Evolutionary conservation across 225 moss, liverwort and hornwort genomes (phyloP).

Genomic region (Thuidium tamariscinum): DNA sequence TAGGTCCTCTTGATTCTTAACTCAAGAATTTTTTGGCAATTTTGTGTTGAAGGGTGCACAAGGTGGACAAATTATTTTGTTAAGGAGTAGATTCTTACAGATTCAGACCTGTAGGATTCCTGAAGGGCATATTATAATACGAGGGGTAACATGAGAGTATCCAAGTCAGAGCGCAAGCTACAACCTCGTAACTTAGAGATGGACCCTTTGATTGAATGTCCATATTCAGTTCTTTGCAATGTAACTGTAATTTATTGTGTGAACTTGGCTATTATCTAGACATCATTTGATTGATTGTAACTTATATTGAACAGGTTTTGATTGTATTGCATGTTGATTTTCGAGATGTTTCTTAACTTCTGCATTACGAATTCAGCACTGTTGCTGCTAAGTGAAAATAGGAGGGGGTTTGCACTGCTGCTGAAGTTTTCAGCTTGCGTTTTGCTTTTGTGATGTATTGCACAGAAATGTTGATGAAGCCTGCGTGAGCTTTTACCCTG

Average conservation of each 20-base stretch:
- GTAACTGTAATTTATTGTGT: not conserved
- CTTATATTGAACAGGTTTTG: not conserved
- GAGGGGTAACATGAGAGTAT: not conserved
- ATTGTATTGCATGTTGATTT: not conserved
- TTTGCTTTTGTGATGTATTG: not conserved
- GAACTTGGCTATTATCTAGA: not conserved
- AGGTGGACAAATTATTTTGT: not conserved
- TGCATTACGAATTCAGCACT: not conserved
- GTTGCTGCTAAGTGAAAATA: not conserved
- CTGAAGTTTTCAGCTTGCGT: not conserved
- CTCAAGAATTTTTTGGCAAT: not conserved
- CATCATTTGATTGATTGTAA: not conserved
- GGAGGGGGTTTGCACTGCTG: not conserved
- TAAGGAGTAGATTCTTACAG: not conserved
- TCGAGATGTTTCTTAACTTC: not conserved
- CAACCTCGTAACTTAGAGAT: not conserved
- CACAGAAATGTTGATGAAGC: no score
- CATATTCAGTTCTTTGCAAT: not conserved
- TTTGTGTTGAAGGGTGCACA: not conserved
- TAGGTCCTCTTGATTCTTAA: not conserved
- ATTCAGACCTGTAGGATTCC: not conserved
- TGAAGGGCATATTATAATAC: not conserved
- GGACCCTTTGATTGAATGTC: not conserved
- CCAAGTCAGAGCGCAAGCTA: not conserved
- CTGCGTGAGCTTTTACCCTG: no score